Conservation (phyloP, 805 yeast species). For the Cyberlindnera misumaiensis region DNA sequence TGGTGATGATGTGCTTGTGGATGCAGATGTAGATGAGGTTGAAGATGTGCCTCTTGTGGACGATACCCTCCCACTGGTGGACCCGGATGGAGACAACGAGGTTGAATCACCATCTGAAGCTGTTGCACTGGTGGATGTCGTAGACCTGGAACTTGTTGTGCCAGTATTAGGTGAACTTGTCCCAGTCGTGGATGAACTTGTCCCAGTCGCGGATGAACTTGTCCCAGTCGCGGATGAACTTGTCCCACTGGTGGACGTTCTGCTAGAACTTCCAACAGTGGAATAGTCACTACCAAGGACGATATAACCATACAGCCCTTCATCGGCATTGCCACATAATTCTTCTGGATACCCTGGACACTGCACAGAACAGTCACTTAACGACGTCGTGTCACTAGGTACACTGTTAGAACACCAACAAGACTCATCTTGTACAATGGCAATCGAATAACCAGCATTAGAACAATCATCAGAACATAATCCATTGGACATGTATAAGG, state of each 20-base stretch:
- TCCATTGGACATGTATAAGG: constrained; percentile 40
- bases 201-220: not conserved
- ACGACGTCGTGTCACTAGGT: constrained; percentile 35
- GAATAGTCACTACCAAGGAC: constrained; percentile 27
- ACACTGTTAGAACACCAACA: constrained; percentile 59
- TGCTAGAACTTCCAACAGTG: constrained; percentile 1
- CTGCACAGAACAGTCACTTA: constrained; percentile 26
- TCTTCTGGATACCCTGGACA: constrained; percentile 43
- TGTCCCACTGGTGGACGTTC: not conserved
- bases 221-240: constrained; percentile 1
- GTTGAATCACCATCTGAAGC: no score
- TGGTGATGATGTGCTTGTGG: constrained; percentile 7
- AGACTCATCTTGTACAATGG: constrained; percentile 39
- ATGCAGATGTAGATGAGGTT: constrained; percentile 5
- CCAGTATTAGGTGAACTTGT: no score
- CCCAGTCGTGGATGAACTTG: constrained; percentile 1
- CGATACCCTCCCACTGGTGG: no score
- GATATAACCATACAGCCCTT: constrained; percentile 49
- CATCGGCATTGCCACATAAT: constrained; percentile 33
- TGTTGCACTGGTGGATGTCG: no score
- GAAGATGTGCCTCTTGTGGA: no score
- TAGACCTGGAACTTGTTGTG: no score
- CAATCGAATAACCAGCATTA: constrained; percentile 38
- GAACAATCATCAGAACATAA: constrained; percentile 41
- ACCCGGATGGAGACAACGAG: no score